Evolutionary conservation across 2,329 filamentous ascomycete species (phyloP), one percentile per base, ranked within the genome.

Genomic region (Coniella vitis): DNA sequence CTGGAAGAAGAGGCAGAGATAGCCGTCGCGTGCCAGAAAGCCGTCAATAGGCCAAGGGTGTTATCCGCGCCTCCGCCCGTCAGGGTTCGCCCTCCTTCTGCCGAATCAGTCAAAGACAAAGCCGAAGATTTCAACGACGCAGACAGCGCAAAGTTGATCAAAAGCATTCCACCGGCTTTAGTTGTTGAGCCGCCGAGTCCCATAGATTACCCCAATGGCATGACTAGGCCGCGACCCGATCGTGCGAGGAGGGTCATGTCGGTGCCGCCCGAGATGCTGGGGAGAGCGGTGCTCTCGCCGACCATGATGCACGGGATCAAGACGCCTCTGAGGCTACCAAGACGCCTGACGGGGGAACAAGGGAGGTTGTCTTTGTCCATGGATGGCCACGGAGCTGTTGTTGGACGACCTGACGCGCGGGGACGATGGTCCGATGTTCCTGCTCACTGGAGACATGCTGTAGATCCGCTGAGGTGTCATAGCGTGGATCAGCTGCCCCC

Each of bases 381-480:
- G 5, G 25, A 29, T 29, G 25, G 25, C 25, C 5, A 10, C 10
- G 25, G 25, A 5, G 25, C 25, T 29, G 25, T 29, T 5, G 25
- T 29, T 5, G 25, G 10, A 10, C 40, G 40, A 14, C 25, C 13
- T 7, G 13, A 19, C 8, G 29, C 16, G n/a, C 43, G 35, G 4
- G 21, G 12, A 7, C 35, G 36, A 25, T 47, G 36, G 45, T 47
- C 45, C 4, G 37, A 47, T 13, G 45, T 47, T 19, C 45, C 45
- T 16, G 22, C 37, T 13, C 19, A 35, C n/a, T 47, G 45, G 45
- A 29, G 45, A 4, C 36, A 47, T 21, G 45, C 45, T 17, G 19
- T 47, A 13, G 45, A 47, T 16, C 45, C 45, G 21, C 22, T 47
- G 13, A 19, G 45, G 37, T 47, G 45, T 8, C 45, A 47, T 17